These are phyloP conservation scores for Pseudocohnilembus persalinus DNA, from an alignment of 169 alveolate genomes.

Conservation along the genomic window DNA sequence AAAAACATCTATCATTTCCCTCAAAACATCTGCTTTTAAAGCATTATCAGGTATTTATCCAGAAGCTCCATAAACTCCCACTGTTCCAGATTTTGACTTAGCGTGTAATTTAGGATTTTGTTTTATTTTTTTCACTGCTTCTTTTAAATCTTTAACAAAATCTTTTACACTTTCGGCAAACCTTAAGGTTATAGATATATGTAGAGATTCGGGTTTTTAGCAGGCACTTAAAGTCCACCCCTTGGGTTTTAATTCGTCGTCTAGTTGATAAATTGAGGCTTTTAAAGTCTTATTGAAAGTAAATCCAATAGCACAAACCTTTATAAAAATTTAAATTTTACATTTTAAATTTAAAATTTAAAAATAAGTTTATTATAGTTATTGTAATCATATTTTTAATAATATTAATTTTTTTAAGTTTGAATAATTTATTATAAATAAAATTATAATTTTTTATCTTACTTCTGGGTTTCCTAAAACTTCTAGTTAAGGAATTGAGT, in stretches of 20 bases:
- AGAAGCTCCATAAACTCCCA: slow-evolving; percentile 16
- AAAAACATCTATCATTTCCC: slow-evolving; percentile 1
- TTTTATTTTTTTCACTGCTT: neutral
- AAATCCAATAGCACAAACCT: neutral
- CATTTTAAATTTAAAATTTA: no score
- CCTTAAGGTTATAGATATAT: neutral
- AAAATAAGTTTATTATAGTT: neutral
- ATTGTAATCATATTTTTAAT: neutral
- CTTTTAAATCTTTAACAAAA: slow-evolving; percentile 9
- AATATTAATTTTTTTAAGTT: neutral
- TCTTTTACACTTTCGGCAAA: neutral
- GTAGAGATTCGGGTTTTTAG: slow-evolving; percentile 10
- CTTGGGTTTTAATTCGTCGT: slow-evolving; percentile 1
- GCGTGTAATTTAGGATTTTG: neutral
- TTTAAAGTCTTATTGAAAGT: slow-evolving; percentile 7
- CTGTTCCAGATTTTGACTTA: slow-evolving; percentile 3
- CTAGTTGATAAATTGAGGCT: slow-evolving; percentile 9
- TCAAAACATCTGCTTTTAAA: neutral
- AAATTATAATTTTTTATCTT: neutral
- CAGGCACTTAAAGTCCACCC: slow-evolving; percentile 14
- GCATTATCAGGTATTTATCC: slow-evolving; percentile 8
- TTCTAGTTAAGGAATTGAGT: slow-evolving; percentile 36
- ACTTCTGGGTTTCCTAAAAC: slow-evolving; percentile 33
- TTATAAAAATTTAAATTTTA: no score
- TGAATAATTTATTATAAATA: neutral